A percentile compares a stretch with the other conserved stretches of the same genome.
These are phyloP conservation scores for Pezicula radicicola DNA, from an alignment of 2,329 filamentous ascomycete species.

Conservation along the genomic window DNA sequence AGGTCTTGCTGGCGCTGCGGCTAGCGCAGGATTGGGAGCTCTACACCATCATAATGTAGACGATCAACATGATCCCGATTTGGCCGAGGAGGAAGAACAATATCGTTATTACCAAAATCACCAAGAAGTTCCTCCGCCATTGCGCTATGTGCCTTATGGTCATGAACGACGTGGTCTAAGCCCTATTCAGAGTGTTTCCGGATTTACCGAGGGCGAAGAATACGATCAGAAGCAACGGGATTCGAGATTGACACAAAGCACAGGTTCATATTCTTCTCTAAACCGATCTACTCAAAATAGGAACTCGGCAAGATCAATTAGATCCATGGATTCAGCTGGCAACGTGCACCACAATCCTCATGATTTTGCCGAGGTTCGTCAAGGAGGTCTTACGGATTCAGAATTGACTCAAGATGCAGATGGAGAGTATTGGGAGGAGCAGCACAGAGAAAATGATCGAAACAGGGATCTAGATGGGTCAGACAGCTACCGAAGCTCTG, in stretches of 20 bases:
- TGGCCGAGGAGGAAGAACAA: conserved; percentile 15
- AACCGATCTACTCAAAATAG: conserved; percentile 52
- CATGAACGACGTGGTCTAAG: conserved; percentile 72
- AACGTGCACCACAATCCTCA: conserved; percentile 25
- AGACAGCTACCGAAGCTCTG: conserved; percentile 55
- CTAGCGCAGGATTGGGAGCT: conserved; percentile 34
- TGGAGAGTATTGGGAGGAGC: conserved; percentile 30
- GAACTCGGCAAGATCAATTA: conserved; percentile 54
- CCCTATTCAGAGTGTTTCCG: conserved; percentile 89
- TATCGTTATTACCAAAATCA: conserved; percentile 39
- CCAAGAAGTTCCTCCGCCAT: conserved; percentile 61
- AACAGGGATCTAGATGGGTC: conserved; percentile 48
- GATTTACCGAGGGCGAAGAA: conserved; percentile 70
- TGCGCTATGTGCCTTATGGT: conserved; percentile 67
- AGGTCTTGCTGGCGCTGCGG: conserved; percentile 23
- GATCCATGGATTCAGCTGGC: conserved; percentile 25
- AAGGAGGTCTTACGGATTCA: conserved; percentile 32
- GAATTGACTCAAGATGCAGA: conserved; percentile 40
- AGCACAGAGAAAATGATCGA: conserved; percentile 29
- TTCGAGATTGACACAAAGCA: conserved; percentile 48
- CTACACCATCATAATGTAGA: conserved; percentile 30
- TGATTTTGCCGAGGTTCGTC: conserved; percentile 28
- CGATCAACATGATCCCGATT: conserved; percentile 24
- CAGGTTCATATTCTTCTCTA: conserved; percentile 60
- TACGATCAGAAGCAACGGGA: conserved; percentile 55